A percentile compares a stretch with the other conserved stretches of the same genome.
phyloP scores from a whole-genome alignment of 768 basidiomycete genomes.

The Lepiota venenata region DNA sequence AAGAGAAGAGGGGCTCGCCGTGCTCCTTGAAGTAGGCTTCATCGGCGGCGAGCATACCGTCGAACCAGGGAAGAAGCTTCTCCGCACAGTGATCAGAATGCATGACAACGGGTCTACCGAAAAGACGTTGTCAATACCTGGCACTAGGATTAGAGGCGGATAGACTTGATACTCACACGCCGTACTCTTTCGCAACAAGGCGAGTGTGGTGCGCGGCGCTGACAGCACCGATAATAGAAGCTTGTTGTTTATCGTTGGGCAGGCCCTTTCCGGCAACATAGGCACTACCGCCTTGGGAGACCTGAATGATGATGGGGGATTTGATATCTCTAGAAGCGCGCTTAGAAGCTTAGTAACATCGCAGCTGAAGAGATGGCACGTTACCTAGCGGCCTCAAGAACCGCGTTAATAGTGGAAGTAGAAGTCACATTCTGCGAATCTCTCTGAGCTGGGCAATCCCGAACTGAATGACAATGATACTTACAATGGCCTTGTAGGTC shows the following conservation, averaged over 20 bases:
- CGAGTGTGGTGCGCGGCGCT: constrained; percentile 93
- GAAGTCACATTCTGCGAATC: constrained; percentile 85
- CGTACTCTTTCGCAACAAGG: constrained; percentile 83
- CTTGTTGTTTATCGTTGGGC: constrained; percentile 92
- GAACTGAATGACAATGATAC: constrained; percentile 26
- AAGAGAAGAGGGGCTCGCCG: constrained; percentile 86
- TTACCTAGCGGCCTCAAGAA: constrained; percentile 92
- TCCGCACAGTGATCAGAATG: constrained; percentile 99
- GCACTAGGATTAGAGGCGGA: constrained; percentile 2
- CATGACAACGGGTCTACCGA: constrained; percentile 82
- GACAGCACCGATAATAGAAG: constrained; percentile 88
- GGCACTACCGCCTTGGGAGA: constrained; percentile 95
- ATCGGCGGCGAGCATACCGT: constrained; percentile 97
- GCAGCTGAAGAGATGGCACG: constrained; percentile 10
- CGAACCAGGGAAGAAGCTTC: constrained; percentile 98
- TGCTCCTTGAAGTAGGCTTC: constrained; percentile 90
- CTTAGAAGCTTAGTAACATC: constrained; percentile 13
- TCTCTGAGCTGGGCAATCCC: constrained; percentile 9
- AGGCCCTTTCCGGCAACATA: constrained; percentile 98
- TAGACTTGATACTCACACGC: constrained; percentile 64
- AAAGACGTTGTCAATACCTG: constrained; percentile 3
- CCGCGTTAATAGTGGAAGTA: constrained; percentile 91
- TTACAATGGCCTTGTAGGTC: constrained; percentile 64
- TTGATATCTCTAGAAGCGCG: constrained; percentile 74
- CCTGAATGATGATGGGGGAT: constrained; percentile 95